Conservation (phyloP, 208 protist genomes). For the Leptomonas seymouri region DNA sequence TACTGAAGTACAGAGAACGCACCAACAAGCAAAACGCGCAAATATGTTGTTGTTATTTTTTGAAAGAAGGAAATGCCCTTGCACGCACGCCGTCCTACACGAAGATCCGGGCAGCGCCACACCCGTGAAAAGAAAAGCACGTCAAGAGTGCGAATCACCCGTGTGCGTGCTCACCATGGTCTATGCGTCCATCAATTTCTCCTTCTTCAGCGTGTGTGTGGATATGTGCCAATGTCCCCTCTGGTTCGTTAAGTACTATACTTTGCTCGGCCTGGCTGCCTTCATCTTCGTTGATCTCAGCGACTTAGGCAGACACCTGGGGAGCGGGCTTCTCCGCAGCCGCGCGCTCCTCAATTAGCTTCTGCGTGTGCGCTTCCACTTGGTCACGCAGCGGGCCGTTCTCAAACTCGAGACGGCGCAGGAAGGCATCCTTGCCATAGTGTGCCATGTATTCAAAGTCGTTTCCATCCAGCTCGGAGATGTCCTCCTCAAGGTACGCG, state of each 20-base stretch:
- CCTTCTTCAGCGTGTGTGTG: no score
- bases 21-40: background rate
- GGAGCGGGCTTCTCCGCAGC: constrained; percentile 38
- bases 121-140: no score
- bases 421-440: constrained; percentile 90
- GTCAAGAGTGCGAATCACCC: no score
- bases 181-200: no score
- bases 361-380: constrained; percentile 91
- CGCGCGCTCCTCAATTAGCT: constrained; percentile 76
- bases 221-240: no score
- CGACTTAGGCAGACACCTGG: constrained; percentile 37
- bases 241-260: constrained; percentile 18
- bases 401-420: constrained; percentile 93
- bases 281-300: background rate
- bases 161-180: no score
- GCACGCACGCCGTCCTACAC: no score
- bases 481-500: constrained; percentile 88
- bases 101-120: no score
- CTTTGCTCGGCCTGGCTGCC: background rate
- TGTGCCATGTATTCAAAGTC: constrained; percentile 90
- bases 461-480: constrained; percentile 87
- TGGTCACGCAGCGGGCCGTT: constrained; percentile 92
- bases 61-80: no score
- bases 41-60: background rate
- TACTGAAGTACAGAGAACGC: background rate